Percentiles rank a stretch among this genome's conserved stretches.
Conservation (phyloP, 768 basidiomycete genomes). For the Calocera cornea region DNA sequence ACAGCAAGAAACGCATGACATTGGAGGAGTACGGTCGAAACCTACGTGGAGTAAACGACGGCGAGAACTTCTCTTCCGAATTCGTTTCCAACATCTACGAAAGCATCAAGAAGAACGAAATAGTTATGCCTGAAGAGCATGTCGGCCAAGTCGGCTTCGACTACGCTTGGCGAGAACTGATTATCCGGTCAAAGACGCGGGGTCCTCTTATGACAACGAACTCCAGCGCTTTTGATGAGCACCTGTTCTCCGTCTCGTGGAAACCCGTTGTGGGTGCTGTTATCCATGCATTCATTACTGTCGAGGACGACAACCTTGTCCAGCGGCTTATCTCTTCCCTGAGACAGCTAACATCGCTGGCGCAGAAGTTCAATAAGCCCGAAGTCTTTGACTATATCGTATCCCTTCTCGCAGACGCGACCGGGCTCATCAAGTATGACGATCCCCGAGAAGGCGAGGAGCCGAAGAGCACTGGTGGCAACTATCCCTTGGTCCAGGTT, state of each 20-base stretch:
- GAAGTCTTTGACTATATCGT: conserved; percentile 98
- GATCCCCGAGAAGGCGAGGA: conserved; percentile 40
- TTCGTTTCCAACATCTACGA: conserved; percentile 86
- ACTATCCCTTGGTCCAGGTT: conserved; percentile 78
- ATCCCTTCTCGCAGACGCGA: conserved; percentile 80
- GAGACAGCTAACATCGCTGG: conserved; percentile 87
- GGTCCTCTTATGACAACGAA: conserved; percentile 65
- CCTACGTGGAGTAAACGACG: conserved; percentile 82
- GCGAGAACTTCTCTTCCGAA: conserved; percentile 65
- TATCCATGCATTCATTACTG: conserved; percentile 87
- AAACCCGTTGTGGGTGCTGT: conserved; percentile 86
- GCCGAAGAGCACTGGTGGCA: conserved; percentile 44
- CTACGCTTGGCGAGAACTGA: conserved; percentile 95
- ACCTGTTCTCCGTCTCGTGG: conserved; percentile 94
- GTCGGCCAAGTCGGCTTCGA: conserved; percentile 94
- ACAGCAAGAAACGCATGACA: conserved; percentile 84
- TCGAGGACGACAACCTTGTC: conserved; percentile 93
- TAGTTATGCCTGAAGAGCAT: conserved; percentile 96
- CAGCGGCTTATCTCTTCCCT: conserved; percentile 94
- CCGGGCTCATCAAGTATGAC: conserved; percentile 54
- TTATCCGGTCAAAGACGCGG: conserved; percentile 63
- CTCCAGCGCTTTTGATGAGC: conserved; percentile 64
- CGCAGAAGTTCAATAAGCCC: conserved; percentile 73
- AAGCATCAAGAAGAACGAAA: conserved; percentile 85
- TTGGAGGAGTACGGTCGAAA: conserved; percentile 90